Percentiles rank a stretch among this genome's conserved stretches.
Evolutionary conservation across 2,329 filamentous ascomycete genomes (phyloP).

Genomic region (Blastomyces emzantsi): DNA sequence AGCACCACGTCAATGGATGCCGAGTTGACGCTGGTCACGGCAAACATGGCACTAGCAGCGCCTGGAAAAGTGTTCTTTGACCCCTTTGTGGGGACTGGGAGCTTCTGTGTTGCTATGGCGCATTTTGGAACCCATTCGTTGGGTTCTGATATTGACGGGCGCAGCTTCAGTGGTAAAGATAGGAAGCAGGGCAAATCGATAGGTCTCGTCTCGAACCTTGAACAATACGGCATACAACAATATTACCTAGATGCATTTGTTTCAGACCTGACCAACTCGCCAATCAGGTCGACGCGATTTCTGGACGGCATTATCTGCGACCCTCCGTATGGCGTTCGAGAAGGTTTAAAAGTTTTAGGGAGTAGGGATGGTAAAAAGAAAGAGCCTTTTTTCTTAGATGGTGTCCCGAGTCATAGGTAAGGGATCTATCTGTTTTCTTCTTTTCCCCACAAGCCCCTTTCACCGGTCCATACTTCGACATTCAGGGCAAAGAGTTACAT

Average conservation of each 20-base stretch:
- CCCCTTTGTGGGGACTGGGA: constrained; percentile 91
- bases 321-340: constrained; percentile 89
- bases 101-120: constrained; percentile 81
- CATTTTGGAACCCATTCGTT: constrained; percentile 78
- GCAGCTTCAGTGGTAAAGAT: constrained; percentile 59
- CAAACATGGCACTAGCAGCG: constrained; percentile 75
- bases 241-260: constrained; percentile 70
- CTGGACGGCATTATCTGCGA: constrained; percentile 93
- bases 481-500: neutral
- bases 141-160: constrained; percentile 88
- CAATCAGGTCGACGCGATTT: constrained; percentile 51
- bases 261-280: constrained; percentile 80
- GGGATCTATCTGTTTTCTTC: constrained; percentile 21
- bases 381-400: constrained; percentile 54
- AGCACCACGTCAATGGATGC: constrained; percentile 97
- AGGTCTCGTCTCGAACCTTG: constrained; percentile 61
- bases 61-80: constrained; percentile 87
- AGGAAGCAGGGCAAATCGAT: constrained; percentile 39
- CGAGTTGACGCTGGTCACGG: constrained; percentile 81
- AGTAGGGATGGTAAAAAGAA: constrained; percentile 51
- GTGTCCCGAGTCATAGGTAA: constrained; percentile 59
- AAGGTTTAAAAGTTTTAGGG: constrained; percentile 82
- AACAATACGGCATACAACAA: constrained; percentile 63
- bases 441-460: neutral
- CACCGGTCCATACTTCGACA: neutral